These are phyloP conservation scores for Epichloe baconii DNA, from an alignment of 2,329 filamentous ascomycete genomes.

Conservation along the genomic window DNA sequence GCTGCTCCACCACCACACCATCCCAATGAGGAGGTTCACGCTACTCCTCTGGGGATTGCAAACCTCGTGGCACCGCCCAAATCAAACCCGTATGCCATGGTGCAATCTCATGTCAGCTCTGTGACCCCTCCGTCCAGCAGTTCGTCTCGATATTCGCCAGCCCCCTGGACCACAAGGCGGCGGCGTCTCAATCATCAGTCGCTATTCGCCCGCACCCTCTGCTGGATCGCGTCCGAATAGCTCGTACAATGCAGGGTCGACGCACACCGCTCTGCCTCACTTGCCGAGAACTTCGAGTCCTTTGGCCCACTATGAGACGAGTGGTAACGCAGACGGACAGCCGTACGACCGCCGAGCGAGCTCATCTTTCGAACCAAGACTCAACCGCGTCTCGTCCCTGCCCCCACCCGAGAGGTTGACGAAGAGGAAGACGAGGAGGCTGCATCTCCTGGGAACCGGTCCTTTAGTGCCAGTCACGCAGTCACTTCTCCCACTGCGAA, in stretches of 20 bases:
- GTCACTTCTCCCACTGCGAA: constrained; percentile 9
- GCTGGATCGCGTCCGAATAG: constrained; percentile 25
- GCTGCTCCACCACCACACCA: constrained; percentile 13
- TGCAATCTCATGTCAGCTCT: constrained; percentile 24
- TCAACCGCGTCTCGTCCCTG: constrained; percentile 43
- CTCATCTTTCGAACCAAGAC: constrained; percentile 40
- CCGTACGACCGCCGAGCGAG: constrained; percentile 34
- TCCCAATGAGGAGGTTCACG: constrained; percentile 3
- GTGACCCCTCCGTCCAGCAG: constrained; percentile 22
- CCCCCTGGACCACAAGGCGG: constrained; percentile 28
- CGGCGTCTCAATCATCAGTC: constrained; percentile 24
- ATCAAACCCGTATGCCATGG: constrained; percentile 38
- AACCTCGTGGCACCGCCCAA: constrained; percentile 40
- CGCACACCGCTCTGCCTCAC: constrained; percentile 39
- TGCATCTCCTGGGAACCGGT: constrained; percentile 11
- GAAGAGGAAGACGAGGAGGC: constrained; percentile 34
- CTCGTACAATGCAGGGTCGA: constrained; percentile 25
- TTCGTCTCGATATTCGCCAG: constrained; percentile 49
- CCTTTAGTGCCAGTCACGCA: constrained; percentile 14
- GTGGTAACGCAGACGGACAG: constrained; percentile 30
- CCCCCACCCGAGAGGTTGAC: constrained; percentile 49
- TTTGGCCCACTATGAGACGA: constrained; percentile 48
- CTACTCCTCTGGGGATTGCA: constrained; percentile 16
- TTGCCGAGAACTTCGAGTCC: constrained; percentile 54
- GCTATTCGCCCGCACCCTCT: constrained; percentile 40